Conservation (phyloP, 805 yeast species). For the Wickerhamomyces silvicola region DNA sequence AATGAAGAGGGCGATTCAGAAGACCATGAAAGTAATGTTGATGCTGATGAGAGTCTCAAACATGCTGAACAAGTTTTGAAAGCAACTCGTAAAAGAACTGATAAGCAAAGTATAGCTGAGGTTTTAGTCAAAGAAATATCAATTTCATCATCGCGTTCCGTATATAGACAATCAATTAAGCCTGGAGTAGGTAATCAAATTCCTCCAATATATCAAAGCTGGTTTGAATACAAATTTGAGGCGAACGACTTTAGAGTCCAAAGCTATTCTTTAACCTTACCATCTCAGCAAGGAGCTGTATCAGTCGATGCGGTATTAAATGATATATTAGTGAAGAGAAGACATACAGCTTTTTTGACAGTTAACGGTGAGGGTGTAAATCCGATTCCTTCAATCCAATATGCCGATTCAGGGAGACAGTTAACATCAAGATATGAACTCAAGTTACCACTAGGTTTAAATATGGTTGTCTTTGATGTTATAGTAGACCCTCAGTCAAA, state of each 20-base stretch:
- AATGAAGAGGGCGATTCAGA: background rate
- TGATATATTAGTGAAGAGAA: conserved; percentile 32
- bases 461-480: conserved; percentile 34
- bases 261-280: conserved; percentile 39
- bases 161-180: conserved; percentile 23
- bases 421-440: conserved; percentile 35
- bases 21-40: background rate
- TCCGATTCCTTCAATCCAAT: conserved; percentile 37
- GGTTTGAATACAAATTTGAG: conserved; percentile 31
- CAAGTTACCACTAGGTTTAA: conserved; percentile 41
- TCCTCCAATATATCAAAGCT: conserved; percentile 22
- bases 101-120: conserved; percentile 8
- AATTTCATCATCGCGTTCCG: conserved; percentile 24
- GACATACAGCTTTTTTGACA: conserved; percentile 30
- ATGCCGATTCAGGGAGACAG: conserved; percentile 24
- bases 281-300: conserved; percentile 41
- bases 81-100: conserved; percentile 5
- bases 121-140: conserved; percentile 24
- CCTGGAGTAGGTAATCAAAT: conserved; percentile 10
- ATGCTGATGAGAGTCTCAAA: background rate
- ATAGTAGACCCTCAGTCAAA: conserved; percentile 25
- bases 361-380: conserved; percentile 40
- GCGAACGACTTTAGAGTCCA: conserved; percentile 30
- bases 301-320: conserved; percentile 38
- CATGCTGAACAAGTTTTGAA: conserved; percentile 1